Conservation (phyloP, 2,329 filamentous ascomycete genomes). For the Botryotinia convoluta region DNA sequence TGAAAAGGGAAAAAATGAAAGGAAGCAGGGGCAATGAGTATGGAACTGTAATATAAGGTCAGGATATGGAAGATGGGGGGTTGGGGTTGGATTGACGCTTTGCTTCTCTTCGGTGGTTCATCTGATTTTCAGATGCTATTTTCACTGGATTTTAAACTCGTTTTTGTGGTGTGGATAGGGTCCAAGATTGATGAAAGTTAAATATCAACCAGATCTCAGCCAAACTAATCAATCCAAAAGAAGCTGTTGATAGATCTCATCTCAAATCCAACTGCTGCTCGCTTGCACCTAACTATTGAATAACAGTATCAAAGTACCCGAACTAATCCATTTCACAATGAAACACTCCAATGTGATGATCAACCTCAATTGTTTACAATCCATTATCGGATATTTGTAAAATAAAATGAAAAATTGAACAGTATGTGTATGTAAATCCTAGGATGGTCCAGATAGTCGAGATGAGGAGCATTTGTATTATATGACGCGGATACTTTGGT, state of each 20-base stretch:
- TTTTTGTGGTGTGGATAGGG: neutral
- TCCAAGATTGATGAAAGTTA: neutral
- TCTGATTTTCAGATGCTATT: neutral
- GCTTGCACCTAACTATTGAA: neutral
- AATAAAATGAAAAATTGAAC: neutral
- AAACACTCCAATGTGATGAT: neutral
- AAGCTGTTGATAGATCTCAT: neutral
- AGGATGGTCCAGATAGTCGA: neutral
- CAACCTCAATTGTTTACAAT: neutral
- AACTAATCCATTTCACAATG: neutral
- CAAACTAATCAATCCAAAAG: neutral
- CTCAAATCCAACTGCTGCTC: neutral
- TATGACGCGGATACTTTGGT: fast-evolving
- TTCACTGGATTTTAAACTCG: neutral
- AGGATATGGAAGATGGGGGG: neutral
- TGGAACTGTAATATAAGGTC: no score
- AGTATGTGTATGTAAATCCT: neutral
- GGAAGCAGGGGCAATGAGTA: neutral
- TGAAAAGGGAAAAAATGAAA: neutral
- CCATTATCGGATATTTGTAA: neutral
- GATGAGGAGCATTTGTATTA: neutral
- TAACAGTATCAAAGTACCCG: neutral
- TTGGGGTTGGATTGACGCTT: neutral
- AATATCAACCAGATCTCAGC: neutral
- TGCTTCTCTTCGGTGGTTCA: neutral